Conservation (phyloP, 768 basidiomycete genomes). For the Leccinum aurantiacum region DNA sequence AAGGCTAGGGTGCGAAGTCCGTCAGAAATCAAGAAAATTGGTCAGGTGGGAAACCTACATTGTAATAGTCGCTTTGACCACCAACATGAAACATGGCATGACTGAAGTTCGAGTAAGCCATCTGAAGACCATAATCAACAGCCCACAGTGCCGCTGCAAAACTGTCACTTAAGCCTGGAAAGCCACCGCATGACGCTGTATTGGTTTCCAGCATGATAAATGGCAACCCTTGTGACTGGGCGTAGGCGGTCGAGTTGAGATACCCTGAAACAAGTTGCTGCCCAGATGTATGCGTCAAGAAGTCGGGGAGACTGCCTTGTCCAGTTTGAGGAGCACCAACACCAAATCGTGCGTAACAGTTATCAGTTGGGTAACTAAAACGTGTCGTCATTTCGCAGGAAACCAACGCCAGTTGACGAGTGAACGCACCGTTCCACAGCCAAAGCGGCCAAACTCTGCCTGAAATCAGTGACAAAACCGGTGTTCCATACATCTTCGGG, state of each 20-base stretch:
- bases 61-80: too few species aligned
- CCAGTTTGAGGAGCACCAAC: constrained; percentile 41
- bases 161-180: constrained; percentile 54
- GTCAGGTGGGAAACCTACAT: too few species aligned
- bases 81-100: too few species aligned
- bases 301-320: constrained; percentile 46
- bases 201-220: constrained; percentile 61
- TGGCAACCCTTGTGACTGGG: constrained; percentile 40
- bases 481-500: constrained; percentile 55
- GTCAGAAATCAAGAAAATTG: too few species aligned
- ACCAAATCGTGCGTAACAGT: constrained; percentile 54
- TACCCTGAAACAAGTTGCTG: constrained; percentile 51
- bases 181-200: constrained; percentile 51
- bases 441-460: constrained; percentile 41
- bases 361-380: constrained; percentile 57
- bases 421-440: constrained; percentile 55
- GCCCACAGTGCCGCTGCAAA: constrained; percentile 56
- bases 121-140: constrained; percentile 23
- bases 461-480: constrained; percentile 46
- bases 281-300: constrained; percentile 56
- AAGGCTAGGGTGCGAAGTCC: too few species aligned
- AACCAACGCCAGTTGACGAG: not conserved
- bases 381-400: constrained; percentile 10
- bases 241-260: constrained; percentile 43
- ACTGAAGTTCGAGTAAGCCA: too few species aligned